Conservation (phyloP, 2,329 filamentous ascomycete genomes). For the Colletotrichum cereale region DNA sequence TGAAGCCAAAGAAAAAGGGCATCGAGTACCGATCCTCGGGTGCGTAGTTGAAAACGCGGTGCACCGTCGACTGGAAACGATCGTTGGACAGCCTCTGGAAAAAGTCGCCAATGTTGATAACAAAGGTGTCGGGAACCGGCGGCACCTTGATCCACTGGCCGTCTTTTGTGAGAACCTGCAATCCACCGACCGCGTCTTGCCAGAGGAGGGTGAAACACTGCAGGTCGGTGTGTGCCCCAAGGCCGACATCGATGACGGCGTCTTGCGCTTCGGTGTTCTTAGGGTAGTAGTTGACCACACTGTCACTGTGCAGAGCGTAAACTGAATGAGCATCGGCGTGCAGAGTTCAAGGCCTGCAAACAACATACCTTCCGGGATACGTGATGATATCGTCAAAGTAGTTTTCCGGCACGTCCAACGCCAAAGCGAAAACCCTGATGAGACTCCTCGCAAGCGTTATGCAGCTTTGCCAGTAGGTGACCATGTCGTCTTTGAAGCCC, state of each 20-base stretch:
- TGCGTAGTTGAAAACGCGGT: slow-evolving; percentile 61
- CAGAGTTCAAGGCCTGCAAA: too few relatives aligned
- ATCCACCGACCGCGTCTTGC: slow-evolving; percentile 58
- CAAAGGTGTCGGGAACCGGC: slow-evolving; percentile 44
- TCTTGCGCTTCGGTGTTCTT: slow-evolving; percentile 49
- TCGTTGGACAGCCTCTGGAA: slow-evolving; percentile 45
- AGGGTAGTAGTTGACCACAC: slow-evolving; percentile 60
- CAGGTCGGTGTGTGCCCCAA: slow-evolving; percentile 62
- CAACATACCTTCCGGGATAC: slow-evolving; percentile 38
- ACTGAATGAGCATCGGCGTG: not conserved
- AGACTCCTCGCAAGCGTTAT: slow-evolving; percentile 44
- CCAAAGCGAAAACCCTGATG: slow-evolving; percentile 44
- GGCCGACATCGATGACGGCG: slow-evolving; percentile 51
- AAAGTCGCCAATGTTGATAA: slow-evolving; percentile 47
- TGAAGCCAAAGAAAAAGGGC: slow-evolving; percentile 69
- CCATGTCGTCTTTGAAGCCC: slow-evolving; percentile 39
- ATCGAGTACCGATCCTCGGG: slow-evolving; percentile 61
- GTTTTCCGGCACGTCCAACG: slow-evolving; percentile 41
- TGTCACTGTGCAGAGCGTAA: slow-evolving; percentile 28
- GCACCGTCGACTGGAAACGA: slow-evolving; percentile 54
- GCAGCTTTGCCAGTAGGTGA: slow-evolving; percentile 41
- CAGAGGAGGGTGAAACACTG: slow-evolving; percentile 62
- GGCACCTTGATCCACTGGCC: slow-evolving; percentile 51
- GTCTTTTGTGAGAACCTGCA: slow-evolving; percentile 57
- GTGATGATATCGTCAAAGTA: slow-evolving; percentile 42